Base-by-base conservation (phyloP, 306 rosid genomes). In the Heteromeles arbutifolia region DNA sequence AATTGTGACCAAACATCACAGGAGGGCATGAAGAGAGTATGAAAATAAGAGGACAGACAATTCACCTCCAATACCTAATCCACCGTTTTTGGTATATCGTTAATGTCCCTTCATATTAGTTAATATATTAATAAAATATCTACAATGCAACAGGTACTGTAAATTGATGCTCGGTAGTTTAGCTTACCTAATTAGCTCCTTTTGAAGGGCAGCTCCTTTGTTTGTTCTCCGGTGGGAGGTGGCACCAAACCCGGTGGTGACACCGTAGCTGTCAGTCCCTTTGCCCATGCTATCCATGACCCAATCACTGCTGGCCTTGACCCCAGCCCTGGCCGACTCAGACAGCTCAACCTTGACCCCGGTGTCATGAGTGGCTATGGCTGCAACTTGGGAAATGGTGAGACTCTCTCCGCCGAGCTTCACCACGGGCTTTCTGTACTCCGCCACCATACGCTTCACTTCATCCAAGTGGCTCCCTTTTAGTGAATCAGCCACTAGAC, bases 241-340 rank as follows among this genome's bases (percentile, higher is more conserved):
- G 0, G 98, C 95, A 53, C 98, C 98, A 71, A 95, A 92, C 0
- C 98, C 98, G 44, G 98, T 95, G 79, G 98, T 95, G 67, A 95
- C 90, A 22, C 98, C 98, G 3, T 95, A 94, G n/a, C 93, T 92
- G 44, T 94, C 97, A 0, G 88, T 92, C 0, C 97, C 98, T 1
- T 87, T 88, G 29, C 65, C 62, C 95, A 92, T 86, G 68, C 93
- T 89, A 0, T 95, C 88, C 93, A 90, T 86, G 5, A 95, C 97
- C 98, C 98, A 95, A 25, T 95, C 96, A 39, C 97, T 90, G 70
- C 98, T 94, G 2, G 98, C 98, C 84, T 92, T 87, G 11, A 92
- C 97, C 0, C 93, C 90, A 0, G 90, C 92, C 74, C 97, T 80
- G 0, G 93, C 61, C 0, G 84, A 74, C 84, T 95, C 98, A 0